Evolutionary conservation across 2,329 filamentous ascomycete species (phyloP), one percentile per base, ranked within the genome.

Genomic region (Penicillium sp.): DNA sequence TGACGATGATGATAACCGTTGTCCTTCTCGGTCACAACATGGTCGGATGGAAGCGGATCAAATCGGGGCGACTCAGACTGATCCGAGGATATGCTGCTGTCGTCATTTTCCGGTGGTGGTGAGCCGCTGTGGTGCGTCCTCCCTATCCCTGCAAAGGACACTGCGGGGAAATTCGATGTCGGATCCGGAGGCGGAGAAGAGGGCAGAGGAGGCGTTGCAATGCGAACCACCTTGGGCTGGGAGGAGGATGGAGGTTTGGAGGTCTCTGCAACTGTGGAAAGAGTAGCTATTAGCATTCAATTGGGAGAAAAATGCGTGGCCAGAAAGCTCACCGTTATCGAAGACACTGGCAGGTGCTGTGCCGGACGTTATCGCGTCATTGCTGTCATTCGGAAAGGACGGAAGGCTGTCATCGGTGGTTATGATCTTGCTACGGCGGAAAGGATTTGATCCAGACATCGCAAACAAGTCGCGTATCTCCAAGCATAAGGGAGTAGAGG

Each of bases 381-480:
- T 59, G 54, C 14, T 51, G 40, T 26, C 21, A 38, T 55, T 61
- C 62, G 62, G 59, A 61, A 45, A 52, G 28, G 57, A 62, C 63
- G 67, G 61, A 61, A 56, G 52, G 55, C 52, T 52, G 65, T 68
- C 64, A 65, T 70, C 65, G 58, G 66, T 65, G 60, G 66, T 59
- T 57, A 60, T 50, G 28, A 51, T 48, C 43, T 71, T 72, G 63
- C 66, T 77, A 73, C 68, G 72, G 70, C 77, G 77, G 70, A 79
- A 79, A 67, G 77, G 77, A 76, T 79, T 79, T 69, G 69, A 75
- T 65, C 71, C 74, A 73, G 75, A 74, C 75, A 78, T 78, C 64
- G 68, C 67, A 67, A 63, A 63, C 61, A 59, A 63, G 54, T 57
- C 62, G 60, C 48, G 59, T 50, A 60, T 62, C 59, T 57, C 62